Percentiles rank a stretch among this genome's conserved stretches.
Conservation (phyloP, 2,329 filamentous ascomycete genomes). For the Anisogramma anomala region DNA sequence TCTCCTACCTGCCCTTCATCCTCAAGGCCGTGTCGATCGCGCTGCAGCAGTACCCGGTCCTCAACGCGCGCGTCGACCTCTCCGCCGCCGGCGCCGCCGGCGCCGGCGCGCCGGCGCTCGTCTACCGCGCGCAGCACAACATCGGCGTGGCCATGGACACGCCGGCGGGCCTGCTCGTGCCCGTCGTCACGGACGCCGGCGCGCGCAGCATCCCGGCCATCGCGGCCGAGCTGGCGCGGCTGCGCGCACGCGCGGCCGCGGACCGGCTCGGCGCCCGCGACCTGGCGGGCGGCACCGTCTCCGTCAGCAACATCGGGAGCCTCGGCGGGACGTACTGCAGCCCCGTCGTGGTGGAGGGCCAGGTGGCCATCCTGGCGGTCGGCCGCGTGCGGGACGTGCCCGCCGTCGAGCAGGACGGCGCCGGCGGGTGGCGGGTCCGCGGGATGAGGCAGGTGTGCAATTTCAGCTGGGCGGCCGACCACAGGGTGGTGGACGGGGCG, state of each 20-base stretch:
- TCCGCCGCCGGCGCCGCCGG: constrained; percentile 44
- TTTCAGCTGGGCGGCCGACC: constrained; percentile 94
- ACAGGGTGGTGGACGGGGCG: constrained; percentile 86
- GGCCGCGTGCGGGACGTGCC: constrained; percentile 72
- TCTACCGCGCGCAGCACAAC: constrained; percentile 78
- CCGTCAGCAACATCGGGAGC: constrained; percentile 90
- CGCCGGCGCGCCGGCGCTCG: constrained; percentile 55
- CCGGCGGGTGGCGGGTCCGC: constrained; percentile 30
- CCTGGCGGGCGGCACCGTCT: constrained; percentile 79
- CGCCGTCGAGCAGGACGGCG: constrained; percentile 52
- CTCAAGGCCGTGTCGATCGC: constrained; percentile 89
- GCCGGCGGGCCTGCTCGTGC: constrained; percentile 75
- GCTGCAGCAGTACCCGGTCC: constrained; percentile 67
- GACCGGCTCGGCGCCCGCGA: constrained; percentile 67
- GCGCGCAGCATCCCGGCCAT: constrained; percentile 66
- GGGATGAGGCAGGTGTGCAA: constrained; percentile 57
- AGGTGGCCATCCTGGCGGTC: constrained; percentile 85
- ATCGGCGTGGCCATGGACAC: constrained; percentile 96
- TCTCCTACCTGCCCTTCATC: constrained; percentile 89
- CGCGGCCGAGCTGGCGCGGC: constrained; percentile 60
- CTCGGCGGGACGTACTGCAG: constrained; percentile 87
- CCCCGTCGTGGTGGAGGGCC: constrained; percentile 79
- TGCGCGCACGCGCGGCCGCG: constrained; percentile 60
- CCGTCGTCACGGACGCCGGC: constrained; percentile 78
- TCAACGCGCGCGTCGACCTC: constrained; percentile 74